phyloP scores from a whole-genome alignment of 208 protist genomes.

The Naegleria fowleri region DNA sequence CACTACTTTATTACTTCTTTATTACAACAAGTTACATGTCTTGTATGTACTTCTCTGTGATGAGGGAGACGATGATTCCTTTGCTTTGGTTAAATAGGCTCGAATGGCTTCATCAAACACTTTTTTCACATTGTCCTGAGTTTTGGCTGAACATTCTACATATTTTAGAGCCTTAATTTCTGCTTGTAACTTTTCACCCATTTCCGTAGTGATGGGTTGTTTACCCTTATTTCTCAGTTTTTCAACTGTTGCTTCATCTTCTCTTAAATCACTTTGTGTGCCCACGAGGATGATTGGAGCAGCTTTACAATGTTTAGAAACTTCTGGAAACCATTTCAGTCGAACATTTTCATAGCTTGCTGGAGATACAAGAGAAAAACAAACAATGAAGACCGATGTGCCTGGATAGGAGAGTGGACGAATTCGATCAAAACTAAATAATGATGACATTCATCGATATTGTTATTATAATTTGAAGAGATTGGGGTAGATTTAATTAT shows the following conservation, averaged over 20 bases:
- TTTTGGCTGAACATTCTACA: conserved; percentile 34
- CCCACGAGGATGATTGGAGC: conserved; percentile 53
- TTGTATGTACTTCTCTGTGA: too few species aligned
- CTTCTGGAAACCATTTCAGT: conserved; percentile 29
- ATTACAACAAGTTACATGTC: too few species aligned
- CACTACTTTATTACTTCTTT: too few species aligned
- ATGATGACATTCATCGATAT: too few species aligned
- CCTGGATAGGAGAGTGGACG: conserved; percentile 75
- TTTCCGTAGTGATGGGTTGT: conserved; percentile 39
- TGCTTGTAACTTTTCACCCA: conserved; percentile 39
- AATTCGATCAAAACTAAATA: conserved; percentile 78
- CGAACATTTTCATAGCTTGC: conserved; percentile 59
- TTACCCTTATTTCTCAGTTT: conserved; percentile 42
- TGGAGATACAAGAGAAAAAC: conserved; percentile 65
- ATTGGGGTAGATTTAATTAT: too few species aligned
- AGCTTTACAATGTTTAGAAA: conserved; percentile 38
- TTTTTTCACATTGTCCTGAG: neutral
- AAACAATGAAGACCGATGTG: conserved; percentile 67
- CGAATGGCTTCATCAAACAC: conserved; percentile 14
- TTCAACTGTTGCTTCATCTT: conserved; percentile 46
- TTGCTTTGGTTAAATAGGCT: neutral
- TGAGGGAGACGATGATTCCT: neutral
- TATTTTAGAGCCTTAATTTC: conserved; percentile 41
- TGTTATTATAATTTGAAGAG: conserved; percentile 40
- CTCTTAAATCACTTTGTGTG: conserved; percentile 51